phyloP scores from a whole-genome alignment of 768 basidiomycete genomes.

The Sistotremastrum suecicum region DNA sequence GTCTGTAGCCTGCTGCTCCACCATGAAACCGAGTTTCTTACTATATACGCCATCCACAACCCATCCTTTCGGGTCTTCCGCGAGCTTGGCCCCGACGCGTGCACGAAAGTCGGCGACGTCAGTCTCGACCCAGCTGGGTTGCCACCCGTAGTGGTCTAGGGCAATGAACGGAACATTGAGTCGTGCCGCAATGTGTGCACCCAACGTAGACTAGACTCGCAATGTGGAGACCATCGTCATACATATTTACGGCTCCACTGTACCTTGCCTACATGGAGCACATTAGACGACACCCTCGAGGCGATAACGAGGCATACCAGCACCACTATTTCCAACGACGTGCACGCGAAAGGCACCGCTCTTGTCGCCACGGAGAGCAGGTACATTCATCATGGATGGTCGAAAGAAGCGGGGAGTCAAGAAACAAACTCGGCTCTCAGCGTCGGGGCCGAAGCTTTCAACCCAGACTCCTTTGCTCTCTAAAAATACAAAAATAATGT shows the following conservation, averaged over 20 bases:
- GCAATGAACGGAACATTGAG: constrained; percentile 32
- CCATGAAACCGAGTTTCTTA: constrained; percentile 16
- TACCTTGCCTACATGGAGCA: not conserved
- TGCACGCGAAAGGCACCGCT: too few relatives aligned
- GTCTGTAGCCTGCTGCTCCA: constrained; percentile 30
- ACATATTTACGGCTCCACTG: not conserved
- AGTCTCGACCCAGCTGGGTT: constrained; percentile 5
- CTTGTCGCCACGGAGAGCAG: too few relatives aligned
- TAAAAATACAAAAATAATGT: too few relatives aligned
- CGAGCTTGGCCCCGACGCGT: constrained; percentile 11
- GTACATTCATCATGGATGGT: too few relatives aligned
- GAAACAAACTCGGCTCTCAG: too few relatives aligned
- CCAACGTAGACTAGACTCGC: constrained; percentile 32
- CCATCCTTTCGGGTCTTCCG: constrained; percentile 28
- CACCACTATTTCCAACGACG: too few relatives aligned
- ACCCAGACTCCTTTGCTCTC: too few relatives aligned
- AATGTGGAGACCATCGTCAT: not conserved
- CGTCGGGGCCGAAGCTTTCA: too few relatives aligned
- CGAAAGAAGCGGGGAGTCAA: too few relatives aligned
- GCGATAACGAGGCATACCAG: too few relatives aligned
- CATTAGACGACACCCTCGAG: too few relatives aligned
- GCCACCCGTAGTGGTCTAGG: constrained; percentile 21
- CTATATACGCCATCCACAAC: constrained; percentile 37
- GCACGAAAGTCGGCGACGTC: constrained; percentile 7
- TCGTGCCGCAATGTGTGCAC: constrained; percentile 24